Evolutionary conservation across 2,329 filamentous ascomycete genomes (phyloP), one percentile per base, ranked within the genome.

Genomic region (Xylariaceae sp.): DNA sequence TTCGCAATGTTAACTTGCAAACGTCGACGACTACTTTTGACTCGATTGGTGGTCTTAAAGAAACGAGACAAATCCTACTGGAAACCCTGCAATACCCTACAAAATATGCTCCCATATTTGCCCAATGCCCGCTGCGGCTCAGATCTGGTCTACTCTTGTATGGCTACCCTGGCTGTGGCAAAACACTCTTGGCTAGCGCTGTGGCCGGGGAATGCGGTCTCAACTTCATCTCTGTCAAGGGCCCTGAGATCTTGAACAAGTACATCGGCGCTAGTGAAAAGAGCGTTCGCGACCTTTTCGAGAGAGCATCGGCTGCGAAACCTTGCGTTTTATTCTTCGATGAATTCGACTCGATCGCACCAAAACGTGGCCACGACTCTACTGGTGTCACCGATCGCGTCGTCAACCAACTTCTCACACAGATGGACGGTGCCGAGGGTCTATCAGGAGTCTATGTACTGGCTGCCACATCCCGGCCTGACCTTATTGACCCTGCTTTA

Each of bases 191-290:
- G 10, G 94, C 95, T 17, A 96, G 90, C 52, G 94, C 94, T 0
- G 93, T 99, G n/a, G 94, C 95, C 12, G 93, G 93, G 50, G 94
- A 99, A 73, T 97, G 93, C 65, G 93, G 93, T 0, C 84, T 99
- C 55, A 99, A 99, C 71, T 99, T 99, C 72, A 99, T 99, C 71
- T 92, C 87, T 39, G 94, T 99, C 65, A 99, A 99, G 73, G 94
- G 94, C 0, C 94, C 94, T 0, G 95, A 99, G 70, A 97, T 99
- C 53, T 75, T 99, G 49, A 99, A 99, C 78, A 99, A 99, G 73
- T 99, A 99, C 70, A 99, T 99, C 53, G 94, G 94, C 66, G 94
- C 94, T 1, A 96, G 89, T 28, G 94, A 99, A 66, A 99, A 99
- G 77, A 91, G 86, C 55, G 92, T 99, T 6, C 86, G 95, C 40